These are phyloP conservation scores for Diatrype stigma DNA, from an alignment of 2,329 filamentous ascomycete genomes.

Conservation along the genomic window DNA sequence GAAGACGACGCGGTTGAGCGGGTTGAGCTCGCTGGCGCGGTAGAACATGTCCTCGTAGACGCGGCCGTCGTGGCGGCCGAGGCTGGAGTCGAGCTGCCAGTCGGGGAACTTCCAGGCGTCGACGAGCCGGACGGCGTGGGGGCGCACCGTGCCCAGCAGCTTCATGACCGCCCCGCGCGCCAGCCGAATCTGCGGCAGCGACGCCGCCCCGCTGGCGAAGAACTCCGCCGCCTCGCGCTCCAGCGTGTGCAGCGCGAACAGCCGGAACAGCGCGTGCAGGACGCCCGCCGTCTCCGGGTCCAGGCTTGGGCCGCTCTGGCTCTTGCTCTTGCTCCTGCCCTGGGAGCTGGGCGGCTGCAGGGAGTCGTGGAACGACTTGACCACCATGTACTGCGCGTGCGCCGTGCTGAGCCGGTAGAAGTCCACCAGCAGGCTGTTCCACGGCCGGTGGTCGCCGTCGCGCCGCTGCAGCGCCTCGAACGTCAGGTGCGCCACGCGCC, in stretches of 20 bases:
- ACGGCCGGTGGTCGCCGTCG: constrained; percentile 70
- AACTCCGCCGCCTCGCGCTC: constrained; percentile 69
- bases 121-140: constrained; percentile 67
- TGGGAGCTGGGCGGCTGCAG: constrained; percentile 25
- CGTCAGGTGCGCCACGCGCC: constrained; percentile 69
- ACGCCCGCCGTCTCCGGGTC: constrained; percentile 54
- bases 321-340: not conserved
- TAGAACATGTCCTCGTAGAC: constrained; percentile 77
- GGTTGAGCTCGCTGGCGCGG: constrained; percentile 67
- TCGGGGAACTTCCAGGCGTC: constrained; percentile 75
- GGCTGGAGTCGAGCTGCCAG: constrained; percentile 69
- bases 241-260: constrained; percentile 63
- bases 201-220: constrained; percentile 65
- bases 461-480: constrained; percentile 73
- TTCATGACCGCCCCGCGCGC: constrained; percentile 64
- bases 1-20: constrained; percentile 66
- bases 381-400: constrained; percentile 72
- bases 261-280: constrained; percentile 74
- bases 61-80: constrained; percentile 68
- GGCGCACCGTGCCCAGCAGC: constrained; percentile 66
- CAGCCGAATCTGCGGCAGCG: constrained; percentile 68
- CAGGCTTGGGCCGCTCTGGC: too few species aligned
- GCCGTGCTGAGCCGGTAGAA: constrained; percentile 74
- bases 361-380: constrained; percentile 63
- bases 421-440: constrained; percentile 74